These are phyloP conservation scores for Heterococcus sp. DNA, from an alignment of 108 stramenopile species.

Conservation along the genomic window DNA sequence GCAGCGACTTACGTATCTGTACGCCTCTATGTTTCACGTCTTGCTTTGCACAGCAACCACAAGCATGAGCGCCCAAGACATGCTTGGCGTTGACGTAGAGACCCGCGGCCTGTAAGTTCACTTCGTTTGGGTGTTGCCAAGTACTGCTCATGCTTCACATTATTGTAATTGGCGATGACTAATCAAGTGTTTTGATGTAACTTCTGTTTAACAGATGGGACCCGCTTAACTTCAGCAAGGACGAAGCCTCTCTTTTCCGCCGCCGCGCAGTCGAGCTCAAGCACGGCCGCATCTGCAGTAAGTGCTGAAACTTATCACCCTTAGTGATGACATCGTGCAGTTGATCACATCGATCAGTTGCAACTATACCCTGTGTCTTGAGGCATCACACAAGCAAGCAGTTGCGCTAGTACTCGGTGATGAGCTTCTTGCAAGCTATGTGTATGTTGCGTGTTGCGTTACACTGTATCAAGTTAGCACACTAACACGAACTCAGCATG, in stretches of 20 bases:
- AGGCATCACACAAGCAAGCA: too few relatives aligned
- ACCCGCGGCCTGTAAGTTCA: slow-evolving; percentile 41
- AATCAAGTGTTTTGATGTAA: too few relatives aligned
- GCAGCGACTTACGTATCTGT: background rate
- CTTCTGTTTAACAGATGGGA: too few relatives aligned
- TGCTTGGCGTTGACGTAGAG: slow-evolving; percentile 51
- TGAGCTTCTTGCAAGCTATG: too few relatives aligned
- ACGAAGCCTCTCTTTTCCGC: slow-evolving; percentile 45
- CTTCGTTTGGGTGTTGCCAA: too few relatives aligned
- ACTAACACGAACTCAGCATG: too few relatives aligned
- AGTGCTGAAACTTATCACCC: slow-evolving; percentile 5
- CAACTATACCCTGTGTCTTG: too few relatives aligned
- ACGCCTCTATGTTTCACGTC: background rate
- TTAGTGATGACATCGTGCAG: background rate
- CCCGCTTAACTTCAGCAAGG: slow-evolving; percentile 46
- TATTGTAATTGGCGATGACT: too few relatives aligned
- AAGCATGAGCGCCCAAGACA: slow-evolving; percentile 45
- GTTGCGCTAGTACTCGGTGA: too few relatives aligned
- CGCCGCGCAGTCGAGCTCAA: slow-evolving; percentile 59
- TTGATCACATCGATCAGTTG: background rate
- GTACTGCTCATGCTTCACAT: too few relatives aligned
- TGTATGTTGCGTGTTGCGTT: too few relatives aligned
- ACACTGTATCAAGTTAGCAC: too few relatives aligned
- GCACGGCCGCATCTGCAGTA: slow-evolving; percentile 66
- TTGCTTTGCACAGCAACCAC: background rate